Evolutionary conservation across 306 rosid species (phyloP).

Genomic region (Neltuma alba): DNA sequence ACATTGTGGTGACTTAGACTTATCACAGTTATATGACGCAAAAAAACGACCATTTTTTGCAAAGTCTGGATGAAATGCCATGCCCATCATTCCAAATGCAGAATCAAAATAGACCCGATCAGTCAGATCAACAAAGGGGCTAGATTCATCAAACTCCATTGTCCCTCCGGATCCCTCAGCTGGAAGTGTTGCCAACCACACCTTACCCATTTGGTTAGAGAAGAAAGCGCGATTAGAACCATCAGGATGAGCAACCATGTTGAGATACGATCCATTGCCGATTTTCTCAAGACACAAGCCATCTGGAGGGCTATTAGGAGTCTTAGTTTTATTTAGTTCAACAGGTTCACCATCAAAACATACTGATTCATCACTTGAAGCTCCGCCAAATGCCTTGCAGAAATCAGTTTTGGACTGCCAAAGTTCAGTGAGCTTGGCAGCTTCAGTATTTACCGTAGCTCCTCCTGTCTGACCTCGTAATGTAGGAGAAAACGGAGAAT

Average conservation of each 20-base stretch:
- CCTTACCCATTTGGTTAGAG: conserved; percentile 71
- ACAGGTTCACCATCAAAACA: conserved; percentile 86
- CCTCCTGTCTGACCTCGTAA: conserved; percentile 63
- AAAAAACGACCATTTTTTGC: conserved; percentile 82
- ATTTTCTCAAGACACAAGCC: conserved; percentile 96
- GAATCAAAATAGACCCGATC: conserved; percentile 79
- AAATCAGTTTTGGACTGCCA: conserved; percentile 87
- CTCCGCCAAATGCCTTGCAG: conserved; percentile 83
- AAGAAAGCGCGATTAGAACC: conserved; percentile 94
- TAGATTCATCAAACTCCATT: conserved; percentile 65
- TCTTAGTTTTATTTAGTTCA: conserved; percentile 48
- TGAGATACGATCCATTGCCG: conserved; percentile 87
- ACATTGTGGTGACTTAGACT: conserved; percentile 82
- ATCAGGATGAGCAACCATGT: conserved; percentile 93
- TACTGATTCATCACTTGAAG: conserved; percentile 58
- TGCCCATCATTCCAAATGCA: conserved; percentile 88
- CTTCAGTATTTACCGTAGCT: conserved; percentile 47
- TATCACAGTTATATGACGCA: conserved; percentile 94
- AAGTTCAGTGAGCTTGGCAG: conserved; percentile 57
- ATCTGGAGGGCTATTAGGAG: conserved; percentile 51
- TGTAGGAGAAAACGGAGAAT: conserved; percentile 87
- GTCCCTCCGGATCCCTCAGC: conserved; percentile 68
- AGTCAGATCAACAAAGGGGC: conserved; percentile 87
- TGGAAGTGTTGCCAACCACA: conserved; percentile 85
- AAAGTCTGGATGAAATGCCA: conserved; percentile 93